Percentiles rank a stretch among this genome's conserved stretches.
These are phyloP conservation scores for Eimeria maxima DNA, from an alignment of 169 alveolate species.

Conservation along the genomic window DNA sequence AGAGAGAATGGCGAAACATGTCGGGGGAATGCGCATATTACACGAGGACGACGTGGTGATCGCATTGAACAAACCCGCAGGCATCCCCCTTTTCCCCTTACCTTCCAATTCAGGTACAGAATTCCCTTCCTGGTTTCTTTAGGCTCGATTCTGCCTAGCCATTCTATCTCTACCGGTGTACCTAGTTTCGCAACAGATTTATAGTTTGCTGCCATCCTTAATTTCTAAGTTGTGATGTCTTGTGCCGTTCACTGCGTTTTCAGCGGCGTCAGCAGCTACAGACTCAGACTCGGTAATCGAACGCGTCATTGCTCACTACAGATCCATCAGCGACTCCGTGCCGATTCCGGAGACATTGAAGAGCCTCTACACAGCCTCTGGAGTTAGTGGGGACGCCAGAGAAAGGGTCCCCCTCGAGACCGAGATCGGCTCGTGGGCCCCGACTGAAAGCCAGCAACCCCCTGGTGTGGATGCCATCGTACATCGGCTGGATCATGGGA, in stretches of 20 bases:
- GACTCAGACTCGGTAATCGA: conserved; percentile 30
- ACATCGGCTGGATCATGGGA: conserved; percentile 81
- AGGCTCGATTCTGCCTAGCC: neutral
- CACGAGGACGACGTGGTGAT: conserved; percentile 78
- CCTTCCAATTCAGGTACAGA: conserved; percentile 44
- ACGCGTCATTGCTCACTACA: conserved; percentile 32
- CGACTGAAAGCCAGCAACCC: neutral
- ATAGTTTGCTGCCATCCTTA: neutral
- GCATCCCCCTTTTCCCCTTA: conserved; percentile 42
- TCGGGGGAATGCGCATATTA: conserved; percentile 17
- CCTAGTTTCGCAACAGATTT: neutral
- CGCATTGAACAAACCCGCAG: conserved; percentile 82
- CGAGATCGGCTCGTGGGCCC: neutral
- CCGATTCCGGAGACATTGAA: conserved; percentile 35
- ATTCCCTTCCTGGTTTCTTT: neutral
- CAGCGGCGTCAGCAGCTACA: neutral
- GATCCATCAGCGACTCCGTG: neutral
- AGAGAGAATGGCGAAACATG: neutral
- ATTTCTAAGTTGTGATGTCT: neutral
- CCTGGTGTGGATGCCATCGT: conserved; percentile 46
- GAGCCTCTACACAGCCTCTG: neutral
- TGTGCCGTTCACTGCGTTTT: neutral
- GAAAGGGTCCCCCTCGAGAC: neutral
- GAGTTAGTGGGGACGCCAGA: neutral
- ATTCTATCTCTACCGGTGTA: neutral